Base-by-base conservation (phyloP, 1,139 yeast species). In the Yamadazyma kanchanaburiensis region DNA sequence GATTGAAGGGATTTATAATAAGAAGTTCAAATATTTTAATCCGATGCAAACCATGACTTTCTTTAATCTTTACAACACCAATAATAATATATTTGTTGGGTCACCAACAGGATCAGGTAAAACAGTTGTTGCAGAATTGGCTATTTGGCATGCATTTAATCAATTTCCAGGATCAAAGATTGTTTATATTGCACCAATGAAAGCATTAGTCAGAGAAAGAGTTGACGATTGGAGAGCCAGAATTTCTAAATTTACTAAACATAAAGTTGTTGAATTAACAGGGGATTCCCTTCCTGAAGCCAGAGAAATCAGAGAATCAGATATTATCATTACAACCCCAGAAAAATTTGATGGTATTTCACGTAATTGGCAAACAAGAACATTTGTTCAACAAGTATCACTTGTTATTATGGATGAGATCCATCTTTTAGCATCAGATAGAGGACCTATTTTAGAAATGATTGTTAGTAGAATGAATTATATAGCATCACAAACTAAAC, bases 101-200 rank as follows among this genome's bases (percentile, higher is more conserved):
- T 89, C 97, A 0, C 99, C 99, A 3, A 94, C 98, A 2, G 98
- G 98, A 18, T 91, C 98, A 0, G 99, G 99, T 43, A 94, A 94
- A 54, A 94, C 98, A 0, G 84, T 91, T 24, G 98, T 94, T 15
- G 96, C 97, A 0, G 99, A 94, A 51, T 63, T 94, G 38, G 97
- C 97, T 0, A 85, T 91, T 11, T 94, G 97, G 97, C 91, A 87
- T 52, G 96, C 97, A 0, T 83, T 88, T 51, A 74, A 70, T 30
- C 80, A 82, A 28, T 78, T 70, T 35, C 95, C 96, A 0, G 80
- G 80, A 0, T 80, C 91, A 1, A 89, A 89, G 47, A 71, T 89
- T 28, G 96, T 89, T 7, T 94, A 94, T 53, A 89, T 94, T 60
- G 98, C 98, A 0, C 99, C 99, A 3, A 94, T 94, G 98, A 94